phyloP scores from a whole-genome alignment of 2,329 filamentous ascomycete species.

The Neopestalotiopsis clavispora region DNA sequence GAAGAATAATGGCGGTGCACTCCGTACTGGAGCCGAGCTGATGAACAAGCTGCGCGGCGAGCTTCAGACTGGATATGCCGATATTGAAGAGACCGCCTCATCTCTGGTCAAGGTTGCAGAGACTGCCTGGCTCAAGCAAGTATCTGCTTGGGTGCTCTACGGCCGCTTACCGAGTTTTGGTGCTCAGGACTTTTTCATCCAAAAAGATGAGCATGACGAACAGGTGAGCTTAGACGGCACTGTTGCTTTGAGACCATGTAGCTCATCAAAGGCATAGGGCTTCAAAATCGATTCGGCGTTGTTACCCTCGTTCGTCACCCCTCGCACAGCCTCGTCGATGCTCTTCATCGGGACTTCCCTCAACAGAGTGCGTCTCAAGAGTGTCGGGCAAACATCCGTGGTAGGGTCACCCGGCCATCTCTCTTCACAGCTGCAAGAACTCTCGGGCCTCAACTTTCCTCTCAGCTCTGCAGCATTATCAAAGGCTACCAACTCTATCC shows the following conservation, averaged over 20 bases:
- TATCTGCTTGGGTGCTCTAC: constrained; percentile 90
- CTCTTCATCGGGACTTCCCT: constrained; percentile 90
- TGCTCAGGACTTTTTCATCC: constrained; percentile 85
- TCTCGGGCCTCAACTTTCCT: constrained; percentile 74
- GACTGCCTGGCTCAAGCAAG: constrained; percentile 87
- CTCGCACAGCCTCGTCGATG: constrained; percentile 78
- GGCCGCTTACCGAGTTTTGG: constrained; percentile 81
- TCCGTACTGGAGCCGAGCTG: constrained; percentile 71
- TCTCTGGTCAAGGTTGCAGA: constrained; percentile 81
- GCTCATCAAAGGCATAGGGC: constrained; percentile 43
- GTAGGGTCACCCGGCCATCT: constrained; percentile 63
- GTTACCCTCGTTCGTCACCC: constrained; percentile 79
- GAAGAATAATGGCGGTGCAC: constrained; percentile 36
- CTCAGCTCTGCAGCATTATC: constrained; percentile 75
- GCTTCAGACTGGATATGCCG: constrained; percentile 84
- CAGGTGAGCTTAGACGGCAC: constrained; percentile 37
- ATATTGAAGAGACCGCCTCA: constrained; percentile 78
- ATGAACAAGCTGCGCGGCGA: constrained; percentile 79
- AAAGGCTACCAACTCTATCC: constrained; percentile 74
- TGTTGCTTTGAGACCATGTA: background rate
- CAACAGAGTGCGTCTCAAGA: constrained; percentile 75
- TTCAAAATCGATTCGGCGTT: constrained; percentile 65
- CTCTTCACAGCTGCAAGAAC: constrained; percentile 69
- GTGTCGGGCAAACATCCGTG: constrained; percentile 45
- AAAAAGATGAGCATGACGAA: constrained; percentile 48